Evolutionary conservation across 768 basidiomycete genomes (phyloP).

Genomic region (Dioszegia aurantiaca): DNA sequence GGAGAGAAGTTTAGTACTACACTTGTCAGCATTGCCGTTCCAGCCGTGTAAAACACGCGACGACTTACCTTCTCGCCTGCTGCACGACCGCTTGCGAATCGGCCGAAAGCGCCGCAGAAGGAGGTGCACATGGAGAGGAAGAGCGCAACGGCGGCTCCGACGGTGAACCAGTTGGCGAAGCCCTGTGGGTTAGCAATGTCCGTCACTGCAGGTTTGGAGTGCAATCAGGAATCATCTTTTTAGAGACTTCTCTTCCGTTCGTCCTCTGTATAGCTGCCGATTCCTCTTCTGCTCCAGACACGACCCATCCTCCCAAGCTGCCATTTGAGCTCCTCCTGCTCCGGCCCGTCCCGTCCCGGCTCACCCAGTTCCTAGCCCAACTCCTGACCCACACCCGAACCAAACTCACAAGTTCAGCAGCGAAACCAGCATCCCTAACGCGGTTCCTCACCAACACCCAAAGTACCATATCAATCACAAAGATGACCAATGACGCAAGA

Average conservation of each 20-base stretch:
- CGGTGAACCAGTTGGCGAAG: conserved; percentile 77
- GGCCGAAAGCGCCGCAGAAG: conserved; percentile 66
- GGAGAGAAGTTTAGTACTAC: conserved; percentile 22
- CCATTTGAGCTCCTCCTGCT: too few species aligned
- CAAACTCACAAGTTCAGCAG: conserved; percentile 43
- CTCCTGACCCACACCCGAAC: too few species aligned
- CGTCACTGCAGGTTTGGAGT: too few species aligned
- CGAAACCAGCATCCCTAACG: conserved; percentile 55
- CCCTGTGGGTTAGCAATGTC: conserved; percentile 56
- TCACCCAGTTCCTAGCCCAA: too few species aligned
- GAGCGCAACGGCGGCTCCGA: conserved; percentile 69
- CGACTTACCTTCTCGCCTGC: conserved; percentile 47
- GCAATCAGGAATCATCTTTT: too few species aligned
- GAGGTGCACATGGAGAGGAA: conserved; percentile 66
- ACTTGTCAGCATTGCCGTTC: conserved; percentile 6
- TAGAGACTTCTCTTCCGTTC: background rate
- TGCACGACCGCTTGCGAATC: conserved; percentile 54
- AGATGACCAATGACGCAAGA: conserved; percentile 67
- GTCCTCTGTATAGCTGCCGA: background rate
- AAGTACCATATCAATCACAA: conserved; percentile 74
- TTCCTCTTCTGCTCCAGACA: background rate
- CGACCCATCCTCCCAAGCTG: too few species aligned
- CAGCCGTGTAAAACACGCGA: background rate
- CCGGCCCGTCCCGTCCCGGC: too few species aligned
- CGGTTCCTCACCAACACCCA: conserved; percentile 68